These are phyloP conservation scores for Galeopsis tetrahit DNA, from an alignment of 257 asterid species.

Conservation along the genomic window DNA sequence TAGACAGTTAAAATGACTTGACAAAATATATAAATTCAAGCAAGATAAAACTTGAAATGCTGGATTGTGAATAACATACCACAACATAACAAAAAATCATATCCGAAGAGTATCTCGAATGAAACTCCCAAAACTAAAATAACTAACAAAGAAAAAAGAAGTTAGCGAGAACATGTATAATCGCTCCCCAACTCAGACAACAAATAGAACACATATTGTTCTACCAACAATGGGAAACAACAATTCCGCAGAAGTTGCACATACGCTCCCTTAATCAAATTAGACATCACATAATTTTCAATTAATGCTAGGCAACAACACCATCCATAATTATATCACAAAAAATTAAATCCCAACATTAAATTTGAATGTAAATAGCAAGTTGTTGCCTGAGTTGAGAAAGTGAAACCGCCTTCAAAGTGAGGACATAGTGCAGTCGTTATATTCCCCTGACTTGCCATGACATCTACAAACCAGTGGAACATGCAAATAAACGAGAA, in stretches of 20 bases:
- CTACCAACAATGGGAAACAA: constrained; percentile 9
- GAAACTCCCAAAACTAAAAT: background rate
- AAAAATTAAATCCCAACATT: constrained; percentile 45
- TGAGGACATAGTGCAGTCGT: constrained; percentile 82
- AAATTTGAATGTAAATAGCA: constrained; percentile 58
- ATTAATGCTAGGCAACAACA: constrained; percentile 35
- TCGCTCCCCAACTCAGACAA: constrained; percentile 4
- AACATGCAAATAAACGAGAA: constrained; percentile 88
- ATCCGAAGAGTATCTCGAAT: background rate
- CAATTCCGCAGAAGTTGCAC: constrained; percentile 9
- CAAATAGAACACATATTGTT: background rate
- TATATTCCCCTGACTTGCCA: constrained; percentile 84
- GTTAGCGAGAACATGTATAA: constrained; percentile 8
- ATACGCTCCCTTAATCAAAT: constrained; percentile 16
- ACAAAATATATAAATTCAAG: constrained; percentile 10
- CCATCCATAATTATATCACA: constrained; percentile 42
- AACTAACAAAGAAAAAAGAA: background rate
- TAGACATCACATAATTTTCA: constrained; percentile 23
- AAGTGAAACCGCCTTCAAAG: constrained; percentile 86
- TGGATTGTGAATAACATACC: constrained; percentile 15
- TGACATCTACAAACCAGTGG: constrained; percentile 90
- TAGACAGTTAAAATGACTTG: constrained; percentile 12
- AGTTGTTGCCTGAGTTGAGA: constrained; percentile 86
- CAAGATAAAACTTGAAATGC: constrained; percentile 7
- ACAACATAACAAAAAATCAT: background rate